phyloP scores from a whole-genome alignment of 1,284 basidiomycete species.

The Marasmius tenuissimus region DNA sequence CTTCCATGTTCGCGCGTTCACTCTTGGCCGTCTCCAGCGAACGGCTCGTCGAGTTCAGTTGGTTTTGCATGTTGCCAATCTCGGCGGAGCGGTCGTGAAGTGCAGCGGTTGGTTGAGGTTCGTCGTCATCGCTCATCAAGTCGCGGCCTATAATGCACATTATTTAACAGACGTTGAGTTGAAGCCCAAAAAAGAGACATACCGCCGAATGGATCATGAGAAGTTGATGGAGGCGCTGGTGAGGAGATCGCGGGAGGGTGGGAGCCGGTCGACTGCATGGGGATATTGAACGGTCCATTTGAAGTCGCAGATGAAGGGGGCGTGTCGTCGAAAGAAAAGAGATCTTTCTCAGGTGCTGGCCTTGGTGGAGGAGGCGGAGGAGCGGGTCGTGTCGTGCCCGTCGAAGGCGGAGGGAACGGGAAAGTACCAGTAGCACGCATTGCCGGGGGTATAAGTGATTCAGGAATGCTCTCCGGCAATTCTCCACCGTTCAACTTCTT shows the following conservation, averaged over 20 bases:
- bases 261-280: slow-evolving; percentile 16
- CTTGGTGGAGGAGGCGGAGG: slow-evolving; percentile 30
- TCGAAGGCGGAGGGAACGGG: slow-evolving; percentile 33
- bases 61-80: slow-evolving; percentile 84
- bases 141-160: slow-evolving; percentile 37
- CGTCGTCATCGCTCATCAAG: slow-evolving; percentile 76
- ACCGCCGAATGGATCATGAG: slow-evolving; percentile 39
- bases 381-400: slow-evolving; percentile 22
- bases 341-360: slow-evolving; percentile 35
- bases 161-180: slow-evolving; percentile 10
- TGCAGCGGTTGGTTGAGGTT: slow-evolving; percentile 44
- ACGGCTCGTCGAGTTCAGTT: slow-evolving; percentile 77
- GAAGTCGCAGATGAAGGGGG: slow-evolving; percentile 49
- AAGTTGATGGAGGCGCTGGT: slow-evolving; percentile 18
- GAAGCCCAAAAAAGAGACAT: slow-evolving; percentile 24
- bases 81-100: slow-evolving; percentile 75
- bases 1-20: slow-evolving; percentile 60
- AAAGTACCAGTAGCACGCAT: slow-evolving; percentile 48
- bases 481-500: slow-evolving; percentile 84
- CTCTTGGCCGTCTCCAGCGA: slow-evolving; percentile 62
- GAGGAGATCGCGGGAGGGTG: slow-evolving; percentile 18
- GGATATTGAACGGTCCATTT: slow-evolving; percentile 13
- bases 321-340: slow-evolving; percentile 63
- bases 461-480: slow-evolving; percentile 73
- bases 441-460: slow-evolving; percentile 79